These are phyloP conservation scores for Alternaria burnsii DNA, from an alignment of 2,329 filamentous ascomycete genomes.

Conservation along the genomic window DNA sequence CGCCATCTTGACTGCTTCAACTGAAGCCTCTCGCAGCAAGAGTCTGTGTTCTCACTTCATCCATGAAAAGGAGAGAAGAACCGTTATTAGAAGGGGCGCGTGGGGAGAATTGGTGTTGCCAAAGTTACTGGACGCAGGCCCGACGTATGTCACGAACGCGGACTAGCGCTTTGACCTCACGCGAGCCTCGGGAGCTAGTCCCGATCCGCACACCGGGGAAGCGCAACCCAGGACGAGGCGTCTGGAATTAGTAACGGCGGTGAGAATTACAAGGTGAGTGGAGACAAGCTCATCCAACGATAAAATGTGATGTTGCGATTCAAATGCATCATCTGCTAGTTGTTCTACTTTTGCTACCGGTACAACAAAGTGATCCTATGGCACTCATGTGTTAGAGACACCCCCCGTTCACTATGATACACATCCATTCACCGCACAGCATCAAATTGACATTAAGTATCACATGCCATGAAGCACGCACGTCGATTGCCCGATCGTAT, in stretches of 20 bases:
- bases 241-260: conserved; percentile 8
- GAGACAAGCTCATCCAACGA: neutral
- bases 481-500: neutral
- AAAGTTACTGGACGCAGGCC: conserved; percentile 25
- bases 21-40: conserved; percentile 43
- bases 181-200: conserved; percentile 18
- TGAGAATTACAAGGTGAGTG: conserved; percentile 5
- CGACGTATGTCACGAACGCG: conserved; percentile 28
- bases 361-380: conserved; percentile 1
- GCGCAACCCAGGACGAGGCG: conserved; percentile 4
- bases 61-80: conserved; percentile 44
- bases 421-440: conserved; percentile 20
- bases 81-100: conserved; percentile 8
- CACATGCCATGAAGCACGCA: neutral
- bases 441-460: conserved; percentile 5
- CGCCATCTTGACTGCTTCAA: conserved; percentile 50
- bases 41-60: conserved; percentile 30
- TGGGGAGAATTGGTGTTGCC: conserved; percentile 23
- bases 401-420: conserved; percentile 9
- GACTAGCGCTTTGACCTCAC: conserved; percentile 28
- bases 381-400: conserved; percentile 9
- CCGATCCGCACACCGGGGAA: conserved; percentile 17
- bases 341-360: neutral
- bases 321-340: neutral
- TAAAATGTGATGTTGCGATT: neutral